Conservation (phyloP, 2,329 filamentous ascomycete species). For the Didymella pomorum region DNA sequence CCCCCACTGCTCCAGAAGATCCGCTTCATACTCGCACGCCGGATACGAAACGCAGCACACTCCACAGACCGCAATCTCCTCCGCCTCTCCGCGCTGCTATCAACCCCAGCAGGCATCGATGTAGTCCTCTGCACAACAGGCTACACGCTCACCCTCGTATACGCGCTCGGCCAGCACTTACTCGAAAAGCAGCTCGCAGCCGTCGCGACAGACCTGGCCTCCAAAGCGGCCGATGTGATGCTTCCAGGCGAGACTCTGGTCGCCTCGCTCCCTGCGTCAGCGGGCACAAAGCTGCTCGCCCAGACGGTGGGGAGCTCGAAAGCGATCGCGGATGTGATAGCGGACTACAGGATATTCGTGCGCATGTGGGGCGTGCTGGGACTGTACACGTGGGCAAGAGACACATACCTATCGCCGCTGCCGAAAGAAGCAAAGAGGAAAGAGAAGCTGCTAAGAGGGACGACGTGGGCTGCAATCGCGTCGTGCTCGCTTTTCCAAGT, state of each 20-base stretch:
- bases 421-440: slow-evolving; percentile 34
- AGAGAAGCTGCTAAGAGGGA: slow-evolving; percentile 40
- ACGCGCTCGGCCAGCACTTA: slow-evolving; percentile 50
- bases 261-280: slow-evolving; percentile 48
- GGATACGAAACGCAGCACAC: slow-evolving; percentile 29
- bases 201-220: slow-evolving; percentile 48
- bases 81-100: slow-evolving; percentile 50
- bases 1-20: slow-evolving; percentile 25
- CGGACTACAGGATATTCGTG: slow-evolving; percentile 75
- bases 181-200: slow-evolving; percentile 47
- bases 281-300: slow-evolving; percentile 44
- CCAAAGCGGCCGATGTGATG: slow-evolving; percentile 50
- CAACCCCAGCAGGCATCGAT: slow-evolving; percentile 52
- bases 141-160: slow-evolving; percentile 55
- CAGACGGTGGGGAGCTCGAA: slow-evolving; percentile 46
- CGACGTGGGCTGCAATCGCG: slow-evolving; percentile 74
- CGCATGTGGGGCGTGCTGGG: slow-evolving; percentile 80
- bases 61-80: slow-evolving; percentile 44
- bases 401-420: slow-evolving; percentile 42
- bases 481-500: slow-evolving; percentile 76
- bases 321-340: slow-evolving; percentile 69
- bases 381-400: slow-evolving; percentile 72
- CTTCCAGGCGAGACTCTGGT: slow-evolving; percentile 54
- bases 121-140: slow-evolving; percentile 53
- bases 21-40: slow-evolving; percentile 29